Conservation (phyloP, 148 eudicot genomes). For the Vaccinium macrocarpon region DNA sequence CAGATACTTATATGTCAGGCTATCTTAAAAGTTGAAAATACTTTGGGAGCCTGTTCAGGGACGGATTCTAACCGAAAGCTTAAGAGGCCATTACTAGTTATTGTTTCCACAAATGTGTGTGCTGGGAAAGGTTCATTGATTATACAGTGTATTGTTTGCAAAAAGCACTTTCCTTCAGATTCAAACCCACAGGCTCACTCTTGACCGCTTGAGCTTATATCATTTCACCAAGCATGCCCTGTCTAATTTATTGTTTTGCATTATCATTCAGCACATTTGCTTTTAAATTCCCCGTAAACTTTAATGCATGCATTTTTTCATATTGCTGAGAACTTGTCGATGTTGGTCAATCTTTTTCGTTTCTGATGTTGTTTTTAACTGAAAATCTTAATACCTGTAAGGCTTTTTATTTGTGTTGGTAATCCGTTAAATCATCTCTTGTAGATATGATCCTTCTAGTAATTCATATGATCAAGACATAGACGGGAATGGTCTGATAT, state of each 20-base stretch:
- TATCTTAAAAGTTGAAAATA: background rate
- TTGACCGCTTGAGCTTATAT: background rate
- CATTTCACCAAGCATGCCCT: constrained; percentile 9
- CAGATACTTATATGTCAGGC: background rate
- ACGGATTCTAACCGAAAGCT: background rate
- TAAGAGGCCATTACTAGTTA: background rate
- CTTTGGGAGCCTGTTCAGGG: background rate
- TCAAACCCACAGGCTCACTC: background rate
- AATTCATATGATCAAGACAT: constrained; percentile 71
- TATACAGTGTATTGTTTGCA: background rate
- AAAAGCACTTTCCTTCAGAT: background rate
- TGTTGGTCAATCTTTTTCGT: background rate
- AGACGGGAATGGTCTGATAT: constrained; percentile 81
- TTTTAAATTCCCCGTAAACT: background rate
- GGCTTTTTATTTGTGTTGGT: constrained; percentile 19
- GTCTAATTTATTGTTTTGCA: background rate
- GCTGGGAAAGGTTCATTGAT: background rate
- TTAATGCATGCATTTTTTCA: background rate
- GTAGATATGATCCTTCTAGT: constrained; percentile 73
- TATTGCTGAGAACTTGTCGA: background rate
- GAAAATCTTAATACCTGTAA: background rate
- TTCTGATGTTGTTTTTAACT: constrained; percentile 1
- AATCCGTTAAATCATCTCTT: constrained; percentile 17
- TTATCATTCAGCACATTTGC: background rate
- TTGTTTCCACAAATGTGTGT: constrained; percentile 3